Percentiles rank a stretch among this genome's conserved stretches.
Evolutionary conservation across 2,329 filamentous ascomycete genomes (phyloP).

Genomic region (Fusarium cicatricum): DNA sequence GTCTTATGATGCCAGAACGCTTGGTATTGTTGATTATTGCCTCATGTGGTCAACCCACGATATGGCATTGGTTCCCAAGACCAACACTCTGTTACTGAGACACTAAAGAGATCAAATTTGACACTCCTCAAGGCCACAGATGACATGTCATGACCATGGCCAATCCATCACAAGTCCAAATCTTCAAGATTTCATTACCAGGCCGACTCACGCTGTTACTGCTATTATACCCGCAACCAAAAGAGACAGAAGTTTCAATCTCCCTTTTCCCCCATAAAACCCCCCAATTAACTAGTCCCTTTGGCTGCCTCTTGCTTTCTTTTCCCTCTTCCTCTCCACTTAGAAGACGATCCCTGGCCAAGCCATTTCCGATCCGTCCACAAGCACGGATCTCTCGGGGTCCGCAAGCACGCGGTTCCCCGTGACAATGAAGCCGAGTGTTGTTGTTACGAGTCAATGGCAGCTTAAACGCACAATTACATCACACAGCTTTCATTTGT

Average conservation of each 20-base stretch:
- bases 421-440: slow-evolving; percentile 2
- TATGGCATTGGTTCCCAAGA: slow-evolving; percentile 6
- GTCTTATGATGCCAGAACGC: slow-evolving; percentile 21
- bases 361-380: slow-evolving; percentile 13
- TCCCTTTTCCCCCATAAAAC: slow-evolving; percentile 2
- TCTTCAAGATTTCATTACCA: not conserved
- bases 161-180: not conserved
- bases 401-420: slow-evolving; percentile 29
- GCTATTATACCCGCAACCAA: not conserved
- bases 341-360: slow-evolving; percentile 18
- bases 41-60: slow-evolving; percentile 6
- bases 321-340: not conserved
- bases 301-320: slow-evolving; percentile 28
- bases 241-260: not conserved
- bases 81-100: not conserved
- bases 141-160: slow-evolving; percentile 3
- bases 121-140: not conserved
- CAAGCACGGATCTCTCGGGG: slow-evolving; percentile 37
- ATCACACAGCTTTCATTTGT: too few relatives aligned
- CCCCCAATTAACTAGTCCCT: not conserved
- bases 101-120: too few relatives aligned
- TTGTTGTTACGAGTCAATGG: too few relatives aligned
- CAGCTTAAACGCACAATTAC: too few relatives aligned
- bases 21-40: slow-evolving; percentile 5
- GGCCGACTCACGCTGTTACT: too few relatives aligned